Evolutionary conservation across 225 moss, liverwort and hornwort genomes (phyloP), one percentile per base, ranked within the genome.

Genomic region (Neckera pumila): DNA sequence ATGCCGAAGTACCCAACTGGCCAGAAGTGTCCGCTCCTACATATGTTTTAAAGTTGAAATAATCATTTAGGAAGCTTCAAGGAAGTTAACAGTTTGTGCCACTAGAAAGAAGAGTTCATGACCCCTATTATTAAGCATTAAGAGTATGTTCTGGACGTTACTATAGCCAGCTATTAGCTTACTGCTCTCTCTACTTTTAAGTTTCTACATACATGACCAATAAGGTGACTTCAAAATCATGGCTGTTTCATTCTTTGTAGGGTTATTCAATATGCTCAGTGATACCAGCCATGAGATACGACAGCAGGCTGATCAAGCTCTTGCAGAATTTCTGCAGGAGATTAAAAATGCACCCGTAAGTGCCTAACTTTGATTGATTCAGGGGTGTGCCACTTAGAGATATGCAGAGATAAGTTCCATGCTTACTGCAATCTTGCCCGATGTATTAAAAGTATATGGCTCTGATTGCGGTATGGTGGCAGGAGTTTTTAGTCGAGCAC

Each of bases 261-360:
- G 98, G 73, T 91, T 99, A 60, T 99, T 99, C 89, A 99, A 99
- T 83, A 99, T 99, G 98, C 92, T 99, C 83, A 97, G 97, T 93
- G 97, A 97, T 90, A 86, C 94, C 80, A 96, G 95, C 89, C 98
- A 96, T 93, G 98, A 99, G 92, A 97, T 96, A 83, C 94, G 98
- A 83, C 93, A 95, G 89, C 98, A 99, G 88, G 98, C 98, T 90
- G 97, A 99, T 90, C 92, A 94, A 89, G 98, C 98, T 72, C 98
- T 99, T 84, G 87, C 92, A 79, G 98, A 99, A 82, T 99, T 99
- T 91, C 95, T 99, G 78, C 93, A 95, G 70, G 98, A 99, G 92
- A 99, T 99, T 85, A 97, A 96, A 89, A 96, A 96, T 91, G 95
- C 98, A 69, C 96, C 96, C 64, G 98, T 98, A 95, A 90, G 93